Conservation (phyloP, 331 rosid genomes). For the Stylosanthes scabra region DNA sequence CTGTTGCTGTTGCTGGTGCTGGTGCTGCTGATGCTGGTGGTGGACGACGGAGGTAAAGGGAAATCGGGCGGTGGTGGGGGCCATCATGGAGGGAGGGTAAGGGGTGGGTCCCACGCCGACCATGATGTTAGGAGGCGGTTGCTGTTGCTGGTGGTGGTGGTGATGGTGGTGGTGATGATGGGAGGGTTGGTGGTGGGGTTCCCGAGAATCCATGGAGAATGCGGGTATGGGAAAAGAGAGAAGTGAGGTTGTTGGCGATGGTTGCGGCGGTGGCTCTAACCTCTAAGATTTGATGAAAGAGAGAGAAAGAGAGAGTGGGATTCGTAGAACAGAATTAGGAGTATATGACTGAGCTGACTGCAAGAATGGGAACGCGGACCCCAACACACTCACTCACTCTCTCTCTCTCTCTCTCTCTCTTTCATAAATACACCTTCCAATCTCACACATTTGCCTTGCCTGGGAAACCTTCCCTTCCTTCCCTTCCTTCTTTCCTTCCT, state of each 20-base stretch:
- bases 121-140: slow-evolving; percentile 46
- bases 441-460: no score
- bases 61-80: slow-evolving; percentile 56
- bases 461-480: background rate
- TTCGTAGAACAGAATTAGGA: background rate
- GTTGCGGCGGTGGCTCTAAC: background rate
- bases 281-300: no score
- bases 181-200: slow-evolving; percentile 26
- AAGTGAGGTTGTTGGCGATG: background rate
- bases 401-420: no score
- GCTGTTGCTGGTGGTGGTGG: slow-evolving; percentile 8
- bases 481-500: background rate
- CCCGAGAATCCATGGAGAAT: slow-evolving; percentile 72
- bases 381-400: background rate
- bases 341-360: background rate
- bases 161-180: slow-evolving; percentile 37
- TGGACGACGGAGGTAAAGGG: slow-evolving; percentile 52
- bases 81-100: slow-evolving; percentile 53
- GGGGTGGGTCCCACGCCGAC: slow-evolving; percentile 35
- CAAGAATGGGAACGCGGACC: background rate
- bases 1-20: background rate
- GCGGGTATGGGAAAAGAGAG: background rate
- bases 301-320: background rate
- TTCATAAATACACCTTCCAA: background rate
- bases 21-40: background rate